Conservation (phyloP, 2,329 filamentous ascomycete genomes). For the Didymella sp. region DNA sequence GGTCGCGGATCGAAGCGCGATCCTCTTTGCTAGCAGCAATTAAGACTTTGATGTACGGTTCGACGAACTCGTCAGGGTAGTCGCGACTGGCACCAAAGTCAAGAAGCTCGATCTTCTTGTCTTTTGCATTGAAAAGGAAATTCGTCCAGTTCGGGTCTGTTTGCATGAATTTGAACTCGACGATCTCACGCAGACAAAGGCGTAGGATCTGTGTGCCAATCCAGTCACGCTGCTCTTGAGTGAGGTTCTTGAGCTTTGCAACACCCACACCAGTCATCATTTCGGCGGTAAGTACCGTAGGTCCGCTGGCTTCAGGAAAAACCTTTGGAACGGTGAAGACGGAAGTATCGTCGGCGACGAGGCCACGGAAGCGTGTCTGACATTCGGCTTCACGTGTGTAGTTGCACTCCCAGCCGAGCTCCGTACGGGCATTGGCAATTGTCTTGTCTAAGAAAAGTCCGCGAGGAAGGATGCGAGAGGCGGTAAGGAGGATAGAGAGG, state of each 20-base stretch:
- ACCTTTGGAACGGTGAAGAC: slow-evolving; percentile 83
- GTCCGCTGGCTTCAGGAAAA: slow-evolving; percentile 78
- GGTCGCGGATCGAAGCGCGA: slow-evolving; percentile 65
- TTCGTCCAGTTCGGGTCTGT: slow-evolving; percentile 99
- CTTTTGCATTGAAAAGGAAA: slow-evolving; percentile 83
- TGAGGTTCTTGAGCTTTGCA: slow-evolving; percentile 77
- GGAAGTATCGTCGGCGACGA: slow-evolving; percentile 76
- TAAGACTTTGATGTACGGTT: slow-evolving; percentile 79
- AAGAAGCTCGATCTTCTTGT: slow-evolving; percentile 81
- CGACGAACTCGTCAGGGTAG: slow-evolving; percentile 80
- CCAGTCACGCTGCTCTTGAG: slow-evolving; percentile 88
- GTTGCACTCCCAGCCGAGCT: slow-evolving; percentile 97
- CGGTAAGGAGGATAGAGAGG: slow-evolving; percentile 85
- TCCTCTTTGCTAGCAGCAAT: slow-evolving; percentile 79
- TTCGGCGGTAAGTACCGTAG: slow-evolving; percentile 90
- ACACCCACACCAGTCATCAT: slow-evolving; percentile 87
- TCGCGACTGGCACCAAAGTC: slow-evolving; percentile 95
- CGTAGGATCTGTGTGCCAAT: slow-evolving; percentile 93
- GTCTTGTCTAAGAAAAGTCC: slow-evolving; percentile 96
- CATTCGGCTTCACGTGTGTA: slow-evolving; percentile 88
- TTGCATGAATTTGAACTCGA: slow-evolving; percentile 97
- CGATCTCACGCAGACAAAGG: slow-evolving; percentile 89
- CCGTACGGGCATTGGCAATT: slow-evolving; percentile 89
- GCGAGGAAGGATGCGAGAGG: slow-evolving; percentile 86
- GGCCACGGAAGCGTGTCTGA: slow-evolving; percentile 74